Evolutionary conservation across 2,329 filamentous ascomycete genomes (phyloP).

Genomic region (Mycosphaerelloides madeirae): DNA sequence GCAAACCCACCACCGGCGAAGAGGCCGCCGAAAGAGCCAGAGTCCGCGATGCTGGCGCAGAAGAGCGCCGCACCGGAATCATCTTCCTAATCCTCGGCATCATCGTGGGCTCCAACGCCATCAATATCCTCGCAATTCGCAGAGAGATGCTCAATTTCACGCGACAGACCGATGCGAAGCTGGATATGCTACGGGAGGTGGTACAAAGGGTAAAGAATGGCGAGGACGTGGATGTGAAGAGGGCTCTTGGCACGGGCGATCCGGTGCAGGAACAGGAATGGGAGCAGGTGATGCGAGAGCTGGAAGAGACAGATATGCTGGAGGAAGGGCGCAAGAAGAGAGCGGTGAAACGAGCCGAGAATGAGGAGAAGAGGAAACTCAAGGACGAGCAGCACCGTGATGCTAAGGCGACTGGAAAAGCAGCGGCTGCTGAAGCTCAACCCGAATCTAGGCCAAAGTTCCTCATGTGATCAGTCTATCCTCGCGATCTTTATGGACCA

Average conservation of each 20-base stretch:
- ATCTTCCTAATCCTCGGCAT: slow-evolving; percentile 63
- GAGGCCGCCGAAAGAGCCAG: slow-evolving; percentile 18
- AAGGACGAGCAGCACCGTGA: slow-evolving; percentile 2
- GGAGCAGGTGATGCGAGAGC: slow-evolving; percentile 65
- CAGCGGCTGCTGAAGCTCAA: slow-evolving; percentile 1
- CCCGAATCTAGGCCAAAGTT: slow-evolving; percentile 24
- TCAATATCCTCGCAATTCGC: slow-evolving; percentile 79
- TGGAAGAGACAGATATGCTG: slow-evolving; percentile 31
- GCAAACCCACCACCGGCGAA: slow-evolving; percentile 18
- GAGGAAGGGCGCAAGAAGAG: slow-evolving; percentile 26
- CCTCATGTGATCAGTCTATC: slow-evolving; percentile 22
- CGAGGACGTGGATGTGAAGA: slow-evolving; percentile 80
- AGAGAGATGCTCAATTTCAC: slow-evolving; percentile 69
- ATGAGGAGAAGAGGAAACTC: slow-evolving; percentile 13
- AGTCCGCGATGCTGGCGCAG: slow-evolving; percentile 18
- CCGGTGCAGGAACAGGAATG: slow-evolving; percentile 72
- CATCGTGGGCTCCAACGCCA: slow-evolving; percentile 90
- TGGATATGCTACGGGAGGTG: slow-evolving; percentile 70
- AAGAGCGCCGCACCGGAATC: slow-evolving; percentile 55
- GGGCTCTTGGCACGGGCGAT: slow-evolving; percentile 72
- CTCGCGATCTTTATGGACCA: too few relatives aligned
- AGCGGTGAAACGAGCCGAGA: slow-evolving; percentile 23
- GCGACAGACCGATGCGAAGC: slow-evolving; percentile 72
- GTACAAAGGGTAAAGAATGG: slow-evolving; percentile 65
- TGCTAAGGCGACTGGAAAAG: background rate